Base-by-base conservation (phyloP, 2,329 filamentous ascomycete species). In the Claviceps sp. region DNA sequence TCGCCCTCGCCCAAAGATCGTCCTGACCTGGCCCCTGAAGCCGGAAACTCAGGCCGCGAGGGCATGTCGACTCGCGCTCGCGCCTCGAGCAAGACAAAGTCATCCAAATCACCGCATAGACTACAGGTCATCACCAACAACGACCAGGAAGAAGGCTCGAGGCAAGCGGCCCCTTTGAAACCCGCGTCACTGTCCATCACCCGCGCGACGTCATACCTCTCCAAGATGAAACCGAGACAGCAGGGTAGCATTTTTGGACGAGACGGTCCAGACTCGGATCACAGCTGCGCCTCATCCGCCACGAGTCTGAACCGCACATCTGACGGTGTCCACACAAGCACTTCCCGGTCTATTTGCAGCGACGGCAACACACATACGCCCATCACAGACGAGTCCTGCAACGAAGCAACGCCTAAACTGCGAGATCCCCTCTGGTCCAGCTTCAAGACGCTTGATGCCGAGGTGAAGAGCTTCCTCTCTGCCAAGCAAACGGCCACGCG, bases 401-500 rank as follows among this genome's bases (percentile, higher is more conserved):
- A 66, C 56, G 71, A 74, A 47, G 72, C 72, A 68, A 62, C 70
- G 14, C 61, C 65, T 51, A 59, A 65, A 40, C 64, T 68, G 40
- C 71, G 73, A 52, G 78, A 81, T 59, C 70, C 76, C 8, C 66
- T 81, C 22, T 79, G 75, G 75, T 71, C 72, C 5, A 67, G 69
- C 3, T 81, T 81, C 63, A 76, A 74, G 56, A 70, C 70, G 13
- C 66, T 81, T 22, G 77, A 81, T 46, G 61, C 70, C n/a, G 69
- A 71, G 37, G 62, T 64, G 36, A 64, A 60, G 67, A 73, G 67
- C 56, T 94, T 95, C 60, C 77, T 83, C 56, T 74, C 79, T 53
- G 22, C 79, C 14, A 94, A 89, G 66, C 81, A 83, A 37, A 85
- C 72, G 8, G 73, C 83, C 1, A 72, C 89, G 58, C 89, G 89